These are phyloP conservation scores for Aspergillus pseudoterreus DNA, from an alignment of 2,329 filamentous ascomycete species.

Conservation along the genomic window DNA sequence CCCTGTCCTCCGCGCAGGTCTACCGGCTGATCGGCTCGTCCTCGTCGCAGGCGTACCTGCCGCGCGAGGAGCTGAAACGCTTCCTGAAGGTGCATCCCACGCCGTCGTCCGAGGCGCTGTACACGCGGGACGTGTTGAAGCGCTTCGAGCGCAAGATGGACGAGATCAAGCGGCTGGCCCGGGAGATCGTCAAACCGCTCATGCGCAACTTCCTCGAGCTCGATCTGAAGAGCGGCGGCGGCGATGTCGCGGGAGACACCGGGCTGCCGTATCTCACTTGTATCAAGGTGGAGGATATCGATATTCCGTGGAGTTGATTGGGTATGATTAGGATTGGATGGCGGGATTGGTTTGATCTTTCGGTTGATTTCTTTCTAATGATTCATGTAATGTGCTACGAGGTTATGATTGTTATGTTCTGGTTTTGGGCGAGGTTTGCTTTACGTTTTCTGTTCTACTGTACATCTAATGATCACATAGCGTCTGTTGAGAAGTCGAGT, in stretches of 20 bases:
- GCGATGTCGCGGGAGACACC: constrained; percentile 30
- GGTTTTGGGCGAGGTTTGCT: too few relatives aligned
- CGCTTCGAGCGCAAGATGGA: constrained; percentile 84
- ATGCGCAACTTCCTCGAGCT: constrained; percentile 84
- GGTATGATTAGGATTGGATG: neutral
- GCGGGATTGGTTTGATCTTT: neutral
- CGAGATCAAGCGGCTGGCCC: constrained; percentile 79
- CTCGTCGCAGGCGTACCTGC: constrained; percentile 62
- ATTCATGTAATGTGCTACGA: constrained; percentile 7
- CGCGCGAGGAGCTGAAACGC: constrained; percentile 82
- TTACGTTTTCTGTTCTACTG: neutral
- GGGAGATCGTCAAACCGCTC: constrained; percentile 77
- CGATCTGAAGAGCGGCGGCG: constrained; percentile 53
- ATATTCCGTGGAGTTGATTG: constrained; percentile 58
- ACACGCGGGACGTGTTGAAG: constrained; percentile 79
- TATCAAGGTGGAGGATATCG: constrained; percentile 57
- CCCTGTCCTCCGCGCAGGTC: constrained; percentile 57
- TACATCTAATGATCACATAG: neutral
- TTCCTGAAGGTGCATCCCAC: constrained; percentile 77
- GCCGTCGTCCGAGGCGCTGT: constrained; percentile 57
- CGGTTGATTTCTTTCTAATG: constrained; percentile 1
- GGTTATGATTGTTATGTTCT: constrained; percentile 1
- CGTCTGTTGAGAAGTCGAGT: too few relatives aligned
- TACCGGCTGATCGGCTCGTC: constrained; percentile 72
- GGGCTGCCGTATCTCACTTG: constrained; percentile 63